Conservation (phyloP, 2,329 filamentous ascomycete species). For the Lasiodiplodia hormozganensis region DNA sequence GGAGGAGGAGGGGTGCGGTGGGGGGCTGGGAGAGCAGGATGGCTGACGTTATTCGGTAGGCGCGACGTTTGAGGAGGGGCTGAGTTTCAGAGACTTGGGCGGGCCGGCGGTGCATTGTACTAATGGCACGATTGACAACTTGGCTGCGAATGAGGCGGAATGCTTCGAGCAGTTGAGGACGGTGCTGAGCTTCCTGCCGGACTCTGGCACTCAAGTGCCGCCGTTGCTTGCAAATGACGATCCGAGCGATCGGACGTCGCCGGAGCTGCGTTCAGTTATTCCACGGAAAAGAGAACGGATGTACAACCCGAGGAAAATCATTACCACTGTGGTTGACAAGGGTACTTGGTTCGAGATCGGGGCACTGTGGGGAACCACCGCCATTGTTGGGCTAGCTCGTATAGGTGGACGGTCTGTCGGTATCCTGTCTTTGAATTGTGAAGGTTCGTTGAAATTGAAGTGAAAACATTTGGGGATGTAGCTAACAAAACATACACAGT, state of each 20-base stretch:
- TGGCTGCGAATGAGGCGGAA: conserved; percentile 65
- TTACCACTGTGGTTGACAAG: conserved; percentile 62
- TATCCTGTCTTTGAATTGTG: conserved; percentile 66
- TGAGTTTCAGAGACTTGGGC: conserved; percentile 65
- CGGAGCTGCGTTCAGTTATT: conserved; percentile 62
- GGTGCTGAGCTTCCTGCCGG: conserved; percentile 64
- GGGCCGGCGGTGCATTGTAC: conserved; percentile 68
- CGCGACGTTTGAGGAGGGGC: conserved; percentile 69
- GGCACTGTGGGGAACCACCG: conserved; percentile 66
- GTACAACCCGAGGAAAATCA: conserved; percentile 66
- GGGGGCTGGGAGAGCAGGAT: no score
- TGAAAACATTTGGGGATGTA: not conserved
- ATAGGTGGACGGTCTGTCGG: conserved; percentile 65
- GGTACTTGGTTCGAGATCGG: conserved; percentile 70
- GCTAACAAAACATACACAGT: conserved; percentile 39
- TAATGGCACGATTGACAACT: conserved; percentile 71
- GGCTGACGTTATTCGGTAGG: no score
- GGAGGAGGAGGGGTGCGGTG: no score
- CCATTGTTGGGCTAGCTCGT: conserved; percentile 66
- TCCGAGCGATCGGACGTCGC: conserved; percentile 56
- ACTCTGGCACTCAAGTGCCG: conserved; percentile 62
- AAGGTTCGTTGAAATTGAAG: conserved; percentile 41
- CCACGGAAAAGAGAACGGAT: conserved; percentile 64
- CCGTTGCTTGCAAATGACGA: conserved; percentile 57
- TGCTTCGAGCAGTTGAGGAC: conserved; percentile 67